Evolutionary conservation across 176 grass and related monocot genomes (phyloP).

Genomic region (Neostapfia colusana): DNA sequence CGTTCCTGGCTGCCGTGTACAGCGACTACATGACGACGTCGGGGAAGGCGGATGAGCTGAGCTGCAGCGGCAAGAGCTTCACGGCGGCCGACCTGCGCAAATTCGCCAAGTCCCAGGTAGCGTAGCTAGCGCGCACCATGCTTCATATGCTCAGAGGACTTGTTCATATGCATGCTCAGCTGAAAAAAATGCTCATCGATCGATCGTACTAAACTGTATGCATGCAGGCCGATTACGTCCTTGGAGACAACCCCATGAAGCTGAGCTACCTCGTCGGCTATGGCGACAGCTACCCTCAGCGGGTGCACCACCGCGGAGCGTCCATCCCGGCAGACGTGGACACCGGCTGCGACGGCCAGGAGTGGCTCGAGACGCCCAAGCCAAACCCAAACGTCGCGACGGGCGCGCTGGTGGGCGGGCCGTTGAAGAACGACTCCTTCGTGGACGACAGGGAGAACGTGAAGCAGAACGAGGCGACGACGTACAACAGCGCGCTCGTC

Average conservation of each 20-base stretch:
- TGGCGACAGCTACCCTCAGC: conserved; percentile 55
- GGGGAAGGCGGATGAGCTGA: conserved; percentile 43
- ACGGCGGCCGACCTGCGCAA: conserved; percentile 53
- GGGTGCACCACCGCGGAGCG: conserved; percentile 77
- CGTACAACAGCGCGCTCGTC: conserved; percentile 64
- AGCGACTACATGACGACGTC: conserved; percentile 70
- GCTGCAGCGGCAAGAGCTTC: conserved; percentile 58
- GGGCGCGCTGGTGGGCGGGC: conserved; percentile 70
- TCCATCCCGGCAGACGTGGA: conserved; percentile 58
- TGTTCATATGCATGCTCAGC: no score
- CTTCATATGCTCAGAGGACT: no score
- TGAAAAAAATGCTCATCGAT: no score
- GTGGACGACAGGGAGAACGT: conserved; percentile 56
- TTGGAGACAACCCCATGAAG: conserved; percentile 77
- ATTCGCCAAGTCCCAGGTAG: conserved; percentile 80
- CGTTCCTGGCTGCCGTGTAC: conserved; percentile 68
- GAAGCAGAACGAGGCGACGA: conserved; percentile 65
- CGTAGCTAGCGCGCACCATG: no score
- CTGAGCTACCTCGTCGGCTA: conserved; percentile 84
- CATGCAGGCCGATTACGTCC: conserved; percentile 65
- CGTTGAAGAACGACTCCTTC: conserved; percentile 68
- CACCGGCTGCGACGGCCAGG: conserved; percentile 57
- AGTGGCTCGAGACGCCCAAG: conserved; percentile 51
- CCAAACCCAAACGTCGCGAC: conserved; percentile 67
- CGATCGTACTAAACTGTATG: no score